Conservation (phyloP, 164 flowering plant genomes). For the Sedum album region DNA sequence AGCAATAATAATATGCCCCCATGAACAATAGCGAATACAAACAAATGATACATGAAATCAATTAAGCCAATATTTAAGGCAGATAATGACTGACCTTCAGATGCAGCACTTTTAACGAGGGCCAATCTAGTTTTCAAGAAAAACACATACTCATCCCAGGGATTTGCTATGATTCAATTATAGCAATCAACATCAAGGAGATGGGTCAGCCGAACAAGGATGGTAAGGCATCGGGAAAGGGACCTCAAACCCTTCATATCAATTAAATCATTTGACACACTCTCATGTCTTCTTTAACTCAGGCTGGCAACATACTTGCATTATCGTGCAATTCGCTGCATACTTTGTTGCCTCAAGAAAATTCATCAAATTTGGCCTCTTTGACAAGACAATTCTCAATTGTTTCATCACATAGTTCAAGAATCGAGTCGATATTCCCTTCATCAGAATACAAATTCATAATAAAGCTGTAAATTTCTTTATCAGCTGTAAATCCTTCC, state of each 20-base stretch:
- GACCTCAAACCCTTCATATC: neutral
- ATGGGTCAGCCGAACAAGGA: neutral
- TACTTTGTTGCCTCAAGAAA: neutral
- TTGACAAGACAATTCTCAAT: slow-evolving; percentile 37
- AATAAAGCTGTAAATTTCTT: slow-evolving; percentile 35
- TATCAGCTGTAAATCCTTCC: slow-evolving; percentile 36
- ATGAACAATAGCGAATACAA: neutral
- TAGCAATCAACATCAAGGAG: neutral
- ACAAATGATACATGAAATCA: neutral
- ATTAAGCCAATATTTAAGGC: neutral
- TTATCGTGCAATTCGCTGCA: neutral
- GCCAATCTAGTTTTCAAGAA: too few species aligned
- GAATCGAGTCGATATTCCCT: slow-evolving; percentile 36
- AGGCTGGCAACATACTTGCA: neutral
- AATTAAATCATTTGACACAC: too few species aligned
- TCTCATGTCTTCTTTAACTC: neutral
- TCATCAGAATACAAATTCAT: slow-evolving; percentile 37
- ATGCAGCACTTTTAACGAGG: too few species aligned
- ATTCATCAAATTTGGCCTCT: slow-evolving; percentile 9
- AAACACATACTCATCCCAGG: neutral
- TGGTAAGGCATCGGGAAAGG: neutral
- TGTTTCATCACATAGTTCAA: slow-evolving; percentile 52
- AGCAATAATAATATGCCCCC: too few species aligned
- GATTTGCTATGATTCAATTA: neutral
- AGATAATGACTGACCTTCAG: neutral